Conservation (phyloP, 2,329 filamentous ascomycete genomes). For the Colletotrichum gloeosporioides region DNA sequence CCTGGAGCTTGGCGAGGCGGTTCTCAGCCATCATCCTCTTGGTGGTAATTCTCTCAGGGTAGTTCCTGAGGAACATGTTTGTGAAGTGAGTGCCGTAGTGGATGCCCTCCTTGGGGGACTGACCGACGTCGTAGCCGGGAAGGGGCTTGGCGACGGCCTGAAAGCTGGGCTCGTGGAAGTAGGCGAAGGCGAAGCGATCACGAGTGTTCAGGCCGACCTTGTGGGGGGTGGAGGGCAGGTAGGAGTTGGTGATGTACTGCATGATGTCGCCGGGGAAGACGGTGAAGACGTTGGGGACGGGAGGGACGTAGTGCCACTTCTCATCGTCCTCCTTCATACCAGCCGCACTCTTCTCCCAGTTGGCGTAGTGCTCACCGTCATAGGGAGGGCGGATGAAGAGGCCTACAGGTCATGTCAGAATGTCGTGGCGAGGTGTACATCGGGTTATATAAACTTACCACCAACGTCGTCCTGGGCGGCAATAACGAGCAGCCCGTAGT, state of each 20-base stretch:
- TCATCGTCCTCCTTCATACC: conserved; percentile 49
- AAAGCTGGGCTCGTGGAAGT: conserved; percentile 58
- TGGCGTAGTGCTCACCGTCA: conserved; percentile 44
- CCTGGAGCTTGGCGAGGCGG: conserved; percentile 29
- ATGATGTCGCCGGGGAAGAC: conserved; percentile 60
- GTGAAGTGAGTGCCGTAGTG: conserved; percentile 59
- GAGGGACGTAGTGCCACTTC: conserved; percentile 54
- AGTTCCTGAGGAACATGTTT: conserved; percentile 56
- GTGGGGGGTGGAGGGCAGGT: conserved; percentile 52
- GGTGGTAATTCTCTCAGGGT: conserved; percentile 51
- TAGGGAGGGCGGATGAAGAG: conserved; percentile 51
- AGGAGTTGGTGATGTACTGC: conserved; percentile 53
- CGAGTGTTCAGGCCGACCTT: conserved; percentile 55
- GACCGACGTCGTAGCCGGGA: conserved; percentile 37
- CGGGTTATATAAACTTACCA: conserved; percentile 31
- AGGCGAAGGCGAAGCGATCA: conserved; percentile 54
- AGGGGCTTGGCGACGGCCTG: conserved; percentile 48
- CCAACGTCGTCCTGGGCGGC: conserved; percentile 55
- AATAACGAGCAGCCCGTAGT: conserved; percentile 57
- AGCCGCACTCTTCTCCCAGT: conserved; percentile 50
- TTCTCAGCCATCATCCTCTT: conserved; percentile 38
- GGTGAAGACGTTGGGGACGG: conserved; percentile 47
- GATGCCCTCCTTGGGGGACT: conserved; percentile 40
- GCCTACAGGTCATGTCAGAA: conserved; percentile 26
- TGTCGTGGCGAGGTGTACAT: neutral